Conservation (phyloP, 805 yeast species). For the Yarrowia phangngaensis region DNA sequence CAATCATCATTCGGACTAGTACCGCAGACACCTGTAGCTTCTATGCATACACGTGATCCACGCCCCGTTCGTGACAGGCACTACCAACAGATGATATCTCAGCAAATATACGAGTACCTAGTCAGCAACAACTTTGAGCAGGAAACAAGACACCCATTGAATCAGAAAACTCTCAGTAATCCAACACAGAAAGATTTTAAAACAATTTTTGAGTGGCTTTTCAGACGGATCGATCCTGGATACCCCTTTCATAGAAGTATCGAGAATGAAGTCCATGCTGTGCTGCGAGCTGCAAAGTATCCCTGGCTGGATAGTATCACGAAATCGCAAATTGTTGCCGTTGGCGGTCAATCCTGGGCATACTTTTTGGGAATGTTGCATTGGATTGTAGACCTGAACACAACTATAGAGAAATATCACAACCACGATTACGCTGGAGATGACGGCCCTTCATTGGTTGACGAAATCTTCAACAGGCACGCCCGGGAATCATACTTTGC, state of each 20-base stretch:
- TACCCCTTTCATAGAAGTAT: constrained; percentile 62
- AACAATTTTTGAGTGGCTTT: constrained; percentile 72
- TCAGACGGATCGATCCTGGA: constrained; percentile 73
- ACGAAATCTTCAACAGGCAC: constrained; percentile 34
- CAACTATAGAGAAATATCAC: constrained; percentile 44
- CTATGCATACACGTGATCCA: constrained; percentile 47
- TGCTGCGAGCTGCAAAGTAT: constrained; percentile 63
- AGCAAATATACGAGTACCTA: constrained; percentile 64
- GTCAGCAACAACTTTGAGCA: constrained; percentile 62
- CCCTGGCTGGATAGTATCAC: constrained; percentile 79
- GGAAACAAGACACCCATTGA: constrained; percentile 67
- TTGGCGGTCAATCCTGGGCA: constrained; percentile 88
- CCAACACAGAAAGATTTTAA: constrained; percentile 89
- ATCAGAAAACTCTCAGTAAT: constrained; percentile 57
- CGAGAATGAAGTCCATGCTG: constrained; percentile 69
- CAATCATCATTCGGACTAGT: constrained; percentile 16
- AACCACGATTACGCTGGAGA: constrained; percentile 38
- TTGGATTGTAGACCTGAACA: constrained; percentile 67
- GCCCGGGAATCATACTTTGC: constrained; percentile 15
- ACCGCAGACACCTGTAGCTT: constrained; percentile 18
- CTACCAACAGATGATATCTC: constrained; percentile 62
- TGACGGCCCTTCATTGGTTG: constrained; percentile 27
- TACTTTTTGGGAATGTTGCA: constrained; percentile 73
- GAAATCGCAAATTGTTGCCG: constrained; percentile 83
- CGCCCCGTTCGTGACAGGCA: constrained; percentile 73